Base-by-base conservation (phyloP, 2,329 filamentous ascomycete species). In the Madurella fahalii region DNA sequence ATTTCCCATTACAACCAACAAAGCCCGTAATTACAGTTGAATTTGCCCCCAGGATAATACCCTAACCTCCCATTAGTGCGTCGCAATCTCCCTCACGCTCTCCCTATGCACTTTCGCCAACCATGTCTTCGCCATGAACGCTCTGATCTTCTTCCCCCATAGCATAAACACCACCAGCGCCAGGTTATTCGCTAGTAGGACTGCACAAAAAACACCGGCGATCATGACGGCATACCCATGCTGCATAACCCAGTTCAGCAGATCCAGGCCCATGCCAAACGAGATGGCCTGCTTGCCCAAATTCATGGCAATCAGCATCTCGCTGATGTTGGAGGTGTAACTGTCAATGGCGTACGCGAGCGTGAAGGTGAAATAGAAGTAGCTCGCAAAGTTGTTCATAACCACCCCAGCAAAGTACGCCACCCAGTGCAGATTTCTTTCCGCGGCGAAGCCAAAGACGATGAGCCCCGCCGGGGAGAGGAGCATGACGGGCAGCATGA, bases 301-400 rank as follows among this genome's bases (percentile, higher is more conserved):
- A 55, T 79, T 78, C 71, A 79, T 79, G 0, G 75, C 76, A 53
- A 79, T 82, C 9, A 83, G 71, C 79, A 82, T 82, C 65, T 82
- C 79, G 3, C 74, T 76, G 4, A 79, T 78, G 54, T 82, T 79
- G 15, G 74, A 71, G 16, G 76, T 77, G 63, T 82, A 80, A 30
- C 73, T 77, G 60, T 83, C 80, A 18, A 83, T 77, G 0, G 79
- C 78, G 56, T 83, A 83, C 0, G 80, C 80, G 4, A 83, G 70
- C 5, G 78, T 79, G 61, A 82, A 80, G 9, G 73, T 74, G 64
- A 79, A 79, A 61, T 72, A 80, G 61, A 79, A 79, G 62, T 77
- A 80, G 4, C 71, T 69, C 40, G 69, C 69, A 63, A 74, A 78
- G 39, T 74, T 72, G 15, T 67, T 66, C 69, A 79, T 72, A 7